These are phyloP conservation scores for Kwoniella dendrophila DNA, from an alignment of 768 basidiomycete species.

Conservation along the genomic window DNA sequence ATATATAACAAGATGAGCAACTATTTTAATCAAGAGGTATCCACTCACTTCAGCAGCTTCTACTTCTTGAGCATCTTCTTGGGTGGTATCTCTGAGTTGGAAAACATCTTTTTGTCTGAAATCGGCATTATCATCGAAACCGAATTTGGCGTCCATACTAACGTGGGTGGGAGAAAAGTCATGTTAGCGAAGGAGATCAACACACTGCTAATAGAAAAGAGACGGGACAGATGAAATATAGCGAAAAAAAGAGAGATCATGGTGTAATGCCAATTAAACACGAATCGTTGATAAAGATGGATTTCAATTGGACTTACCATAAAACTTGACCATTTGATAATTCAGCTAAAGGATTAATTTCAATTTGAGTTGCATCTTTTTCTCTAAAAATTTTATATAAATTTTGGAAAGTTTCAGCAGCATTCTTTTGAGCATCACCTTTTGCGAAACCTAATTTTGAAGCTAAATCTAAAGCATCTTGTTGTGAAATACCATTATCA, in stretches of 20 bases:
- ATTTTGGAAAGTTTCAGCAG: slow-evolving; percentile 89
- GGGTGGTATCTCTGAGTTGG: slow-evolving; percentile 81
- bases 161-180: neutral
- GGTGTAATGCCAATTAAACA: no score
- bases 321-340: slow-evolving; percentile 87
- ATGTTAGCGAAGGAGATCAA: neutral
- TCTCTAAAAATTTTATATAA: slow-evolving; percentile 97
- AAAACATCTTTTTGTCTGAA: slow-evolving; percentile 94
- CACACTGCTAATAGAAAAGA: no score
- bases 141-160: slow-evolving; percentile 99
- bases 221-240: neutral
- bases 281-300: no score
- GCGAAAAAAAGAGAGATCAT: slow-evolving; percentile 2
- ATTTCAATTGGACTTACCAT: slow-evolving; percentile 69
- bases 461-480: slow-evolving; percentile 75
- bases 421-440: slow-evolving; percentile 72
- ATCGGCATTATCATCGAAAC: slow-evolving; percentile 99
- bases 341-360: slow-evolving; percentile 97
- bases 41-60: slow-evolving; percentile 76
- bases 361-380: slow-evolving; percentile 98
- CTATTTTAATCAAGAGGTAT: neutral
- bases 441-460: slow-evolving; percentile 88
- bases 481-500: slow-evolving; percentile 73
- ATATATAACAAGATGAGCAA: neutral
- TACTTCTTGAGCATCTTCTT: slow-evolving; percentile 96